Percentiles rank a stretch among this genome's conserved stretches.
Conservation (phyloP, 495 filamentous ascomycete species). For the Hypoxylon perforatum region DNA sequence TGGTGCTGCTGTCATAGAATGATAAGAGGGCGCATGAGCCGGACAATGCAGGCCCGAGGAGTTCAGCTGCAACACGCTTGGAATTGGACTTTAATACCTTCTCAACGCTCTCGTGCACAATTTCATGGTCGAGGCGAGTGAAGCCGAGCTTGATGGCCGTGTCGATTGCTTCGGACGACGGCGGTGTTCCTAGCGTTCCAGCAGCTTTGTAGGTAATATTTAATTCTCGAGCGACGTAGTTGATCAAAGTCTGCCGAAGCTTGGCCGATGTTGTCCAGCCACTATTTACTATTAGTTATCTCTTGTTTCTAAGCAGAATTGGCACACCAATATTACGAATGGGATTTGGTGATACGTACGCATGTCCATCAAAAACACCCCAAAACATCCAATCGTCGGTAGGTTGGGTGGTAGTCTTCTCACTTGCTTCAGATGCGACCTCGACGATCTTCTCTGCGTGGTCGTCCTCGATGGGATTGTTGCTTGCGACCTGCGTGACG, state of each 20-base stretch:
- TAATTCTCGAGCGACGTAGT: conserved; percentile 92
- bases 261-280: conserved; percentile 99
- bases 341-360: conserved; percentile 62
- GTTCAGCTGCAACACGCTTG: conserved; percentile 85
- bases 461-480: conserved; percentile 98
- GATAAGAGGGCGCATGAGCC: conserved; percentile 96
- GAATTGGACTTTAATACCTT: conserved; percentile 89
- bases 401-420: conserved; percentile 58
- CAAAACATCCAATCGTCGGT: conserved; percentile 99
- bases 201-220: conserved; percentile 90
- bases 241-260: conserved; percentile 89
- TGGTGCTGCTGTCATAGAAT: conserved; percentile 89
- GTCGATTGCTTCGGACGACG: conserved; percentile 82
- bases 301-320: neutral
- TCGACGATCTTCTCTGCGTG: conserved; percentile 98
- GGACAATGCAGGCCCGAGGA: conserved; percentile 90
- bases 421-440: conserved; percentile 61
- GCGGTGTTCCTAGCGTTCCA: conserved; percentile 58
- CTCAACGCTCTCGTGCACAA: conserved; percentile 87
- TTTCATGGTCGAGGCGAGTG: conserved; percentile 87
- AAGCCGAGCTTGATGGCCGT: conserved; percentile 94
- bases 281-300: conserved; percentile 57
- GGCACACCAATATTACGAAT: neutral
- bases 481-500: conserved; percentile 92
- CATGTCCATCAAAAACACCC: conserved; percentile 98